Evolutionary conservation across 2,329 filamentous ascomycete genomes (phyloP).

Genomic region (Periconia sp.): DNA sequence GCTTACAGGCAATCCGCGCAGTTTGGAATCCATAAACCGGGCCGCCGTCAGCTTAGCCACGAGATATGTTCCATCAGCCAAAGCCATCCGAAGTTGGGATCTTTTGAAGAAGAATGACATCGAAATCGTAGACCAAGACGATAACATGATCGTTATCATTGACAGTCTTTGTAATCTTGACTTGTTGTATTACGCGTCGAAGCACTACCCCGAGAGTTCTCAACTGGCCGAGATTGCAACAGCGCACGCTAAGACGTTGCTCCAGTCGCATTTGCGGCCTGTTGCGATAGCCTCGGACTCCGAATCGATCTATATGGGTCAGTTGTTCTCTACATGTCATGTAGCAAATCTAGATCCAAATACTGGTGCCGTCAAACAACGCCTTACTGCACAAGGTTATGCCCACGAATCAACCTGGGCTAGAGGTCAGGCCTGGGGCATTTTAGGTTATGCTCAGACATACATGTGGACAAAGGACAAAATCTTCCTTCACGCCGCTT

Average conservation of each 20-base stretch:
- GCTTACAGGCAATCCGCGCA: slow-evolving; percentile 44
- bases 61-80: slow-evolving; percentile 44
- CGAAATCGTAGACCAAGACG: slow-evolving; percentile 40
- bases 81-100: slow-evolving; percentile 54
- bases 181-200: slow-evolving; percentile 51
- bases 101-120: slow-evolving; percentile 49
- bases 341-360: slow-evolving; percentile 51
- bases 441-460: slow-evolving; percentile 51
- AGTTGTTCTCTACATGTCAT: slow-evolving; percentile 44
- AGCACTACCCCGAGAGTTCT: slow-evolving; percentile 34
- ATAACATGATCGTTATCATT: slow-evolving; percentile 52
- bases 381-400: slow-evolving; percentile 53
- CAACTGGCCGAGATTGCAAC: slow-evolving; percentile 48
- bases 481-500: slow-evolving; percentile 49
- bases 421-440: slow-evolving; percentile 55
- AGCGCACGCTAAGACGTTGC: slow-evolving; percentile 49
- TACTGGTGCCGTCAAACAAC: slow-evolving; percentile 43
- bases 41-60: slow-evolving; percentile 47
- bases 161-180: slow-evolving; percentile 47
- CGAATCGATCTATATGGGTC: slow-evolving; percentile 17
- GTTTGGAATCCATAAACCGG: slow-evolving; percentile 41
- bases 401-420: slow-evolving; percentile 50
- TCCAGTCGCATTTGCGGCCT: slow-evolving; percentile 48
- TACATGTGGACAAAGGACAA: slow-evolving; percentile 50
- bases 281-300: slow-evolving; percentile 26